These are phyloP conservation scores for Colletotrichum viniferum DNA, from an alignment of 2,329 filamentous ascomycete genomes.

Conservation along the genomic window DNA sequence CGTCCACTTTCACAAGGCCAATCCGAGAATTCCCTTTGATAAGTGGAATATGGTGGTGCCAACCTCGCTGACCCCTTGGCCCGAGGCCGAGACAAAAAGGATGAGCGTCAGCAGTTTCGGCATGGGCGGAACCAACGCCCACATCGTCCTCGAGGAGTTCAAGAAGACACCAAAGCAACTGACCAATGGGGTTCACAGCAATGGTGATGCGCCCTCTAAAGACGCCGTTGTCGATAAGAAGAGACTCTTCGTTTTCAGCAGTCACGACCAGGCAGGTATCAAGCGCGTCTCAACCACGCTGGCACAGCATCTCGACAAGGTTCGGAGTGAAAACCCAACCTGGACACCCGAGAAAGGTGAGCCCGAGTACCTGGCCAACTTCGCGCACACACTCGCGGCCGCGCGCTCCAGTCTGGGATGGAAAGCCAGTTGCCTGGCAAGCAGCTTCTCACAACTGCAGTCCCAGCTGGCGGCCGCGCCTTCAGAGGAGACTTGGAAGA, in stretches of 20 bases:
- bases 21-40: not conserved
- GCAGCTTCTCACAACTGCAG: not conserved
- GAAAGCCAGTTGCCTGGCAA: not conserved
- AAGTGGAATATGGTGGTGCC: not conserved
- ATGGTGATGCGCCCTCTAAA: not conserved
- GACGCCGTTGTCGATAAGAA: not conserved
- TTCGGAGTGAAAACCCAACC: not conserved
- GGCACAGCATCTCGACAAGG: not conserved
- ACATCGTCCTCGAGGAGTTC: constrained; percentile 10
- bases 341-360: not conserved
- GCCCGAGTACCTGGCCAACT: not conserved
- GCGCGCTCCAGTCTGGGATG: not conserved
- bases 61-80: not conserved
- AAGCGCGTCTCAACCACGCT: not conserved
- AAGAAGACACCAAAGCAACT: not conserved
- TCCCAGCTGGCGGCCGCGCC: not conserved
- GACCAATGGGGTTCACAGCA: not conserved
- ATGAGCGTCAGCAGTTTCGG: constrained; percentile 10
- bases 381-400: not conserved
- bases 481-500: not conserved
- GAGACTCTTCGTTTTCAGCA: constrained; percentile 2
- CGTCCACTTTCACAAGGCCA: not conserved
- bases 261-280: not conserved
- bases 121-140: constrained; percentile 16
- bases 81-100: not conserved